phyloP scores from a whole-genome alignment of 2,329 filamentous ascomycete genomes.

The Fusarium pseudonygamai region DNA sequence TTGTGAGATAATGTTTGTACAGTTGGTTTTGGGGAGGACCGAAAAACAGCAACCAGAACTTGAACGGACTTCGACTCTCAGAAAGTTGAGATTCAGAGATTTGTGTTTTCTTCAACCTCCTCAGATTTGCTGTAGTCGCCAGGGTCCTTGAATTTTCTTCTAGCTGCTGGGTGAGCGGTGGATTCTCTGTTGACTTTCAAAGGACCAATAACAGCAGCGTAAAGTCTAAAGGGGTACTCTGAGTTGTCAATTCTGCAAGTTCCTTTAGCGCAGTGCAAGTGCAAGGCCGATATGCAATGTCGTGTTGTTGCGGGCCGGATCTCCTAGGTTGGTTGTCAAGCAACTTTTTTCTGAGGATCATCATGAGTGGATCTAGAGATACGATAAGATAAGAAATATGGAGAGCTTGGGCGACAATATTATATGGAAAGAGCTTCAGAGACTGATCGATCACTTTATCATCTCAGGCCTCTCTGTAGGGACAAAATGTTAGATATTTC shows the following conservation, averaged over 20 bases:
- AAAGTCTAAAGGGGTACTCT: constrained; percentile 14
- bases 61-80: background rate
- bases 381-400: constrained; percentile 31
- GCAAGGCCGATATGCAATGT: constrained; percentile 37
- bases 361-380: constrained; percentile 31
- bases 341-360: constrained; percentile 44
- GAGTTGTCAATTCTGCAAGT: constrained; percentile 36
- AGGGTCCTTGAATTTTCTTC: constrained; percentile 35
- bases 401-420: constrained; percentile 31
- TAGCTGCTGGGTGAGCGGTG: constrained; percentile 23
- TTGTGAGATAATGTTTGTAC: constrained; percentile 43
- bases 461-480: background rate
- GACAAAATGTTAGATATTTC: too few species aligned
- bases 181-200: constrained; percentile 18
- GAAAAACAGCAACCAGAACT: background rate
- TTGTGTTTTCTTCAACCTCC: constrained; percentile 25
- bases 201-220: constrained; percentile 14
- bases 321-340: constrained; percentile 31
- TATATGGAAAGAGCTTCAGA: background rate
- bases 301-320: constrained; percentile 36
- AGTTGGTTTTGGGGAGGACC: background rate
- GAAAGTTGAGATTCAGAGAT: background rate
- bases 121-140: constrained; percentile 34
- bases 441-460: background rate
- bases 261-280: constrained; percentile 29